A percentile compares a stretch with the other conserved stretches of the same genome.
Conservation (phyloP, 176 grass and related monocot genomes). For the Oryza nivara region DNA sequence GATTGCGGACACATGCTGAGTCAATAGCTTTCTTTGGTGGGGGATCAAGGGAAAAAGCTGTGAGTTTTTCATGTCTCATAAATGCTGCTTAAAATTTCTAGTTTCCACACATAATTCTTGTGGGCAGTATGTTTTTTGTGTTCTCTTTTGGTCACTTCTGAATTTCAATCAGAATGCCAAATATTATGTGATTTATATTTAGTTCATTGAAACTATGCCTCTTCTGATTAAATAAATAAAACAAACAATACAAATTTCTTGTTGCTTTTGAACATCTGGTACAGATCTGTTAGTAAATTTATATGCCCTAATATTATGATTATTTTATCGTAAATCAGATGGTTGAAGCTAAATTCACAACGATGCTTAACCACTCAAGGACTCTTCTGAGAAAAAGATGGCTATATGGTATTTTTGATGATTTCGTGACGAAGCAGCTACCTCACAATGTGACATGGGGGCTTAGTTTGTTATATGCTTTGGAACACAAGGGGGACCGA, state of each 20-base stretch:
- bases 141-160: too few relatives aligned
- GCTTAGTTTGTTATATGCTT: conserved; percentile 92
- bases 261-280: background rate
- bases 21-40: conserved; percentile 99
- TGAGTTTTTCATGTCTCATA: conserved; percentile 50
- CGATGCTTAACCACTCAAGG: conserved; percentile 79
- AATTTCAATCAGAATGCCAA: too few relatives aligned
- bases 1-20: conserved; percentile 92
- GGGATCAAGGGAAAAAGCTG: conserved; percentile 91
- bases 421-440: conserved; percentile 92
- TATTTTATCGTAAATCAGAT: conserved; percentile 53
- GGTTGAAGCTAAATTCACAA: conserved; percentile 84
- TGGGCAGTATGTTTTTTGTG: background rate
- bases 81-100: conserved; percentile 9
- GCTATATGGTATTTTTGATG: conserved; percentile 93
- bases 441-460: conserved; percentile 98
- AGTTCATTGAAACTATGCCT: too few relatives aligned
- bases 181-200: too few relatives aligned
- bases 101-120: background rate
- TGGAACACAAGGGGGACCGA: conserved; percentile 93
- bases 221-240: too few relatives aligned
- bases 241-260: background rate
- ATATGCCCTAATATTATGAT: conserved; percentile 25
- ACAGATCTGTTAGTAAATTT: background rate
- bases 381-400: conserved; percentile 85